phyloP scores from a whole-genome alignment of 2,329 filamentous ascomycete genomes.

The Colletotrichum spinosum region DNA sequence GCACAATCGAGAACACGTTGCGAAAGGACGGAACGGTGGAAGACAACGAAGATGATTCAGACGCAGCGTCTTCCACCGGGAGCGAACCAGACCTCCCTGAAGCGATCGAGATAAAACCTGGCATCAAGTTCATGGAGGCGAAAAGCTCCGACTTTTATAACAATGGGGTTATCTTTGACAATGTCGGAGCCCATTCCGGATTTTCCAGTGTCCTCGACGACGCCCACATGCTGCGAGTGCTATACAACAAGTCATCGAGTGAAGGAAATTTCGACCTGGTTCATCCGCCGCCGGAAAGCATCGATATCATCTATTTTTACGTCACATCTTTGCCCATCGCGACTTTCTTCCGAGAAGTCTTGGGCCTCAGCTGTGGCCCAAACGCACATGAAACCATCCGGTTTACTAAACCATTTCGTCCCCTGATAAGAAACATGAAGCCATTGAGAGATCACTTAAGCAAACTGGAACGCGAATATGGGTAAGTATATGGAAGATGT shows the following conservation, averaged over 20 bases:
- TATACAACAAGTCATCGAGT: neutral
- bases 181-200: neutral
- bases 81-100: neutral
- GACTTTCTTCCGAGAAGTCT: slow-evolving; percentile 4
- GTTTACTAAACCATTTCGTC: slow-evolving; percentile 7
- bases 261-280: neutral
- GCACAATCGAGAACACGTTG: neutral
- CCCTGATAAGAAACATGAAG: slow-evolving; percentile 2
- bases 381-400: neutral
- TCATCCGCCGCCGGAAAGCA: neutral
- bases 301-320: slow-evolving; percentile 6
- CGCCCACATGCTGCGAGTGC: neutral
- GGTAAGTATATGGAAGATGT: neutral
- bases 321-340: neutral
- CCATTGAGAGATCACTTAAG: neutral
- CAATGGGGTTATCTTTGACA: neutral
- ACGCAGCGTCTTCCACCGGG: neutral
- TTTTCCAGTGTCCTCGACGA: neutral
- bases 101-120: neutral
- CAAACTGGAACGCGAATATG: neutral
- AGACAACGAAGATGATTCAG: neutral
- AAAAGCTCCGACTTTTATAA: neutral
- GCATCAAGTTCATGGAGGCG: slow-evolving; percentile 4
- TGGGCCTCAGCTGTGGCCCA: neutral
- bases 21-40: neutral